phyloP scores from a whole-genome alignment of 2,329 filamentous ascomycete species.

The Talaromyces albobiverticillius region DNA sequence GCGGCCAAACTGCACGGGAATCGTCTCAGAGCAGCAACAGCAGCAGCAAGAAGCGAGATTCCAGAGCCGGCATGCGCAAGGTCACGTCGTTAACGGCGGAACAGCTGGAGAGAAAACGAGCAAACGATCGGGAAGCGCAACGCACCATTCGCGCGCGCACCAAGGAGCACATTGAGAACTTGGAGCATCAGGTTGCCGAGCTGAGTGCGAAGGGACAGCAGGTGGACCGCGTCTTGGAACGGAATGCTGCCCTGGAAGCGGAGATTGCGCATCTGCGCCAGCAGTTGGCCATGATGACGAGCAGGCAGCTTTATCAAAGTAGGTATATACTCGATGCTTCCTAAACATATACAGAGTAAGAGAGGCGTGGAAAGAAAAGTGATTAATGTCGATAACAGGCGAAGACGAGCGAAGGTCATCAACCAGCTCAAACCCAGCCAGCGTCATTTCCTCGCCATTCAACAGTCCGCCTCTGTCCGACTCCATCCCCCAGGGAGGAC shows the following conservation, averaged over 20 bases:
- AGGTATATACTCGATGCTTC: not conserved
- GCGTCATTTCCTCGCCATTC: constrained; percentile 15
- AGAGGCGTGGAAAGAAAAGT: not conserved
- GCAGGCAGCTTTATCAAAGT: constrained; percentile 17
- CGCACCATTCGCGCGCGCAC: constrained; percentile 58
- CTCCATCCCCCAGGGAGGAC: constrained; percentile 4
- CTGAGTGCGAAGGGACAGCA: constrained; percentile 50
- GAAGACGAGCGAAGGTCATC: constrained; percentile 17
- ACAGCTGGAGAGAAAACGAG: constrained; percentile 58
- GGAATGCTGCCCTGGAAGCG: constrained; percentile 54
- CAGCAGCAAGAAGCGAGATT: constrained; percentile 35
- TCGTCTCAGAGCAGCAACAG: not conserved
- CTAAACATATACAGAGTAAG: not conserved
- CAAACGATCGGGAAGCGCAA: constrained; percentile 60
- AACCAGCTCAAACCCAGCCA: constrained; percentile 15
- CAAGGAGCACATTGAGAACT: constrained; percentile 57
- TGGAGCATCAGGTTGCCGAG: constrained; percentile 55
- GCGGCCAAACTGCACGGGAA: not conserved
- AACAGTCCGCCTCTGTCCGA: constrained; percentile 11
- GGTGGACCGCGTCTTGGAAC: constrained; percentile 50
- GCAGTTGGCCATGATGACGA: constrained; percentile 38
- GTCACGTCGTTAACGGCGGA: constrained; percentile 57
- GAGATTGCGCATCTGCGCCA: constrained; percentile 53
- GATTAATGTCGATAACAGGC: not conserved
- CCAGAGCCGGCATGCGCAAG: constrained; percentile 56